phyloP scores from a whole-genome alignment of 2,329 filamentous ascomycete species.

The Cercospora sp. region DNA sequence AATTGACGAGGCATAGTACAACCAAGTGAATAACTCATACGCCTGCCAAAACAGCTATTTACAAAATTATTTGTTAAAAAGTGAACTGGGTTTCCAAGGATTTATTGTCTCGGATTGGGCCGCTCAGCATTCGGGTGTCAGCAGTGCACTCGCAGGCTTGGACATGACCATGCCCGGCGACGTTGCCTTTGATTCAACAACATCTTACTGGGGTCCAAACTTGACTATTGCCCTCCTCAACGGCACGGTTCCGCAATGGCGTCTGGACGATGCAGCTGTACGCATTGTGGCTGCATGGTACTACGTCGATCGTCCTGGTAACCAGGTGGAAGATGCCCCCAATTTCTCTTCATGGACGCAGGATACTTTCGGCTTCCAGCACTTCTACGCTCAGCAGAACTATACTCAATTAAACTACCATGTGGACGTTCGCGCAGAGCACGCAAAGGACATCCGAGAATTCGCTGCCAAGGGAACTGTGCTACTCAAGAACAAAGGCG shows the following conservation, averaged over 20 bases:
- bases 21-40: constrained; percentile 79
- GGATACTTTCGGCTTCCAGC: constrained; percentile 70
- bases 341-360: constrained; percentile 89
- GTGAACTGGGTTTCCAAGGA: constrained; percentile 77
- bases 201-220: constrained; percentile 63
- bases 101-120: constrained; percentile 70
- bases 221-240: constrained; percentile 85
- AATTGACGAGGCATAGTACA: constrained; percentile 49
- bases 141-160: constrained; percentile 68
- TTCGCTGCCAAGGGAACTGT: constrained; percentile 80
- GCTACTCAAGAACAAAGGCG: constrained; percentile 80
- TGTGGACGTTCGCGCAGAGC: constrained; percentile 78
- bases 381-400: constrained; percentile 63
- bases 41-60: constrained; percentile 76
- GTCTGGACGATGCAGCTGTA: constrained; percentile 88
- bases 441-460: constrained; percentile 71
- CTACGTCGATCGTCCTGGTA: constrained; percentile 59
- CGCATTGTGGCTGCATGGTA: constrained; percentile 72
- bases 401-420: constrained; percentile 72
- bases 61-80: constrained; percentile 74
- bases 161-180: constrained; percentile 82
- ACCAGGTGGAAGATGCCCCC: constrained; percentile 53
- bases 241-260: constrained; percentile 80
- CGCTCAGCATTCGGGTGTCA: constrained; percentile 69
- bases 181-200: constrained; percentile 67